These are phyloP conservation scores for Chernovozyma aurita DNA, from an alignment of 1,139 yeast genomes.

Conservation along the genomic window DNA sequence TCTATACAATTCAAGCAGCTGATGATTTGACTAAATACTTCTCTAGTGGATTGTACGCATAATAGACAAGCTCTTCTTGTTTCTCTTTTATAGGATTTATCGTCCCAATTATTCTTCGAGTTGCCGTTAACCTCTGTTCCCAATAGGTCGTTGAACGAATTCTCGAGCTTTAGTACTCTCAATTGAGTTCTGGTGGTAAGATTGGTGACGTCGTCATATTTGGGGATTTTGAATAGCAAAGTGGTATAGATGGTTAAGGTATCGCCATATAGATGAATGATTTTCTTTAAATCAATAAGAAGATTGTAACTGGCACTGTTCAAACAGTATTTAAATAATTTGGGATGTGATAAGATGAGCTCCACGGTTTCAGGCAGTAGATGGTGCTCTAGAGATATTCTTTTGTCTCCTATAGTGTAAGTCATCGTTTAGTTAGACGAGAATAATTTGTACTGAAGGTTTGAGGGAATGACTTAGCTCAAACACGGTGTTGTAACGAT, in stretches of 20 bases:
- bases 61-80: constrained; percentile 15
- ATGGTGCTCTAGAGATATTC: constrained; percentile 19
- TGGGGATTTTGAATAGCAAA: constrained; percentile 35
- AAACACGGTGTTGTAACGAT: too few relatives aligned
- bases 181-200: constrained; percentile 26
- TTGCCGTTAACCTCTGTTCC: constrained; percentile 14
- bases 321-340: constrained; percentile 30
- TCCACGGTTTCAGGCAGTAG: constrained; percentile 21
- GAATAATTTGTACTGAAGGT: too few relatives aligned
- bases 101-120: too few relatives aligned
- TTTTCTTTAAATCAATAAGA: constrained; percentile 26
- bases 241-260: constrained; percentile 39
- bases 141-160: constrained; percentile 27
- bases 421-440: constrained; percentile 21
- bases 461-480: too few relatives aligned
- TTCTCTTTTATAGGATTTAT: too few relatives aligned
- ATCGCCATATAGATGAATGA: constrained; percentile 36
- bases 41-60: constrained; percentile 18
- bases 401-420: constrained; percentile 30
- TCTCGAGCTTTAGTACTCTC: constrained; percentile 26
- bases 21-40: constrained; percentile 19
- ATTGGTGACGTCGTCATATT: constrained; percentile 39
- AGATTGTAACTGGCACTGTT: constrained; percentile 27
- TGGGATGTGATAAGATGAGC: constrained; percentile 25
- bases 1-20: constrained; percentile 30